Evolutionary conservation across 441 rosid genomes (phyloP).

Genomic region (Brassica hybrid): DNA sequence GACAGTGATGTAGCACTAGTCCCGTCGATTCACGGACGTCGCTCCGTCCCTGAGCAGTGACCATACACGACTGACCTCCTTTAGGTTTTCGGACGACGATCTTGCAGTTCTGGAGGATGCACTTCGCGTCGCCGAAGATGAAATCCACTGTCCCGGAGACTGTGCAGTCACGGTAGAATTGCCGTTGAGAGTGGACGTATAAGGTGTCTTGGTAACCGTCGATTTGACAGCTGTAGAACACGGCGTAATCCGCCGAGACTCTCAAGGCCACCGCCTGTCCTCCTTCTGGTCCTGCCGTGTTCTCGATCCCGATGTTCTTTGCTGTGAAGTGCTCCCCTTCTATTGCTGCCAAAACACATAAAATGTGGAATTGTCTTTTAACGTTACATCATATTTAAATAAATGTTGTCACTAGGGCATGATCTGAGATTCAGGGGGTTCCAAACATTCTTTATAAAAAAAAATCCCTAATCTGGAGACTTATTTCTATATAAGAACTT

Average conservation of each 20-base stretch:
- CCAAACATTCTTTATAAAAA: no score
- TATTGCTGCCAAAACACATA: slow-evolving; percentile 46
- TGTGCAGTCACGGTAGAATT: slow-evolving; percentile 80
- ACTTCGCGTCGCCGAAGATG: slow-evolving; percentile 66
- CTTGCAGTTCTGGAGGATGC: slow-evolving; percentile 68
- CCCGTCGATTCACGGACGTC: slow-evolving; percentile 53
- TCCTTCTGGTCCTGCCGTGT: slow-evolving; percentile 71
- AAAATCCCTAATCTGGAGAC: no score
- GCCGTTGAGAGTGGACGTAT: slow-evolving; percentile 71
- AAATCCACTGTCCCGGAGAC: slow-evolving; percentile 77
- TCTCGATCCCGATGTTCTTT: slow-evolving; percentile 75
- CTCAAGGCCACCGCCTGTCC: slow-evolving; percentile 82
- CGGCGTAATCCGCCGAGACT: slow-evolving; percentile 58
- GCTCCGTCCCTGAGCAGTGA: slow-evolving; percentile 71
- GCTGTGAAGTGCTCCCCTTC: slow-evolving; percentile 65
- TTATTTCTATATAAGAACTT: no score
- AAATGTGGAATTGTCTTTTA: neutral
- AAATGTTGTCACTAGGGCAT: no score
- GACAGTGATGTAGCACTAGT: slow-evolving; percentile 67
- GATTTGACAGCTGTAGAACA: slow-evolving; percentile 65
- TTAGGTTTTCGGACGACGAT: slow-evolving; percentile 61
- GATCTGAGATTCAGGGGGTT: no score
- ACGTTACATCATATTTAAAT: neutral
- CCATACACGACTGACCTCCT: slow-evolving; percentile 52
- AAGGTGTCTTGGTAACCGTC: slow-evolving; percentile 83